Evolutionary conservation across 805 yeast species (phyloP).

Genomic region (Wickerhamomyces ciferrii): DNA sequence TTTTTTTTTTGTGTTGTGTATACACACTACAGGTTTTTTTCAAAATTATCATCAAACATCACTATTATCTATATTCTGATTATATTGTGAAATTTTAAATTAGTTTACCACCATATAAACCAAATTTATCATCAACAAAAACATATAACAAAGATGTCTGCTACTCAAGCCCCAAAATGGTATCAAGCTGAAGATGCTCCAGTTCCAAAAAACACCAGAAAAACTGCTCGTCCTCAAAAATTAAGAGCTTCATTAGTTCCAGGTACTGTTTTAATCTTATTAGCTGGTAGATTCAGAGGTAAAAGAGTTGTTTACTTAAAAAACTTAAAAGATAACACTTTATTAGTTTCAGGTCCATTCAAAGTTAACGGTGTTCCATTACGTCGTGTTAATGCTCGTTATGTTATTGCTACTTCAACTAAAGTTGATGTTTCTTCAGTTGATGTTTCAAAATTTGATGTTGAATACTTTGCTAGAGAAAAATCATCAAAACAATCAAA

Average conservation of each 20-base stretch:
- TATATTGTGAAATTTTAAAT: too few species aligned
- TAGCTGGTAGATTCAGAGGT: slow-evolving; percentile 99
- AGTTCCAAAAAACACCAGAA: slow-evolving; percentile 85
- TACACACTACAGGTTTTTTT: neutral
- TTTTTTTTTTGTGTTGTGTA: neutral
- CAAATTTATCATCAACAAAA: neutral
- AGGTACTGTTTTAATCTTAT: slow-evolving; percentile 94
- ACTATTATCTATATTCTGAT: too few species aligned
- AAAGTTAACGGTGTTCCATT: slow-evolving; percentile 99
- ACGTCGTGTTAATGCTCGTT: slow-evolving; percentile 98
- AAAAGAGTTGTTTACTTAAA: slow-evolving; percentile 98
- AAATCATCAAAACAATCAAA: slow-evolving; percentile 76
- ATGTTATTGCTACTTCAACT: slow-evolving; percentile 98
- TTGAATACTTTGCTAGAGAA: slow-evolving; percentile 95
- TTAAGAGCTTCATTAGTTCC: slow-evolving; percentile 94
- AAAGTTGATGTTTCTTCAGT: slow-evolving; percentile 73
- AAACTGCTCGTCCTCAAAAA: slow-evolving; percentile 88
- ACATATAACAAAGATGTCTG: slow-evolving; percentile 13
- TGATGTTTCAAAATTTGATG: slow-evolving; percentile 87
- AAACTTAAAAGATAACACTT: slow-evolving; percentile 95
- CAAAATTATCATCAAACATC: neutral
- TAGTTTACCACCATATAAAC: slow-evolving; percentile 4
- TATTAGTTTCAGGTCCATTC: slow-evolving; percentile 98
- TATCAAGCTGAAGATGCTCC: slow-evolving; percentile 90
- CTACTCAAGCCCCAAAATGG: slow-evolving; percentile 75